Conservation (phyloP, 371 early-diverging fungal species). For the Syncephalastrum sp. region DNA sequence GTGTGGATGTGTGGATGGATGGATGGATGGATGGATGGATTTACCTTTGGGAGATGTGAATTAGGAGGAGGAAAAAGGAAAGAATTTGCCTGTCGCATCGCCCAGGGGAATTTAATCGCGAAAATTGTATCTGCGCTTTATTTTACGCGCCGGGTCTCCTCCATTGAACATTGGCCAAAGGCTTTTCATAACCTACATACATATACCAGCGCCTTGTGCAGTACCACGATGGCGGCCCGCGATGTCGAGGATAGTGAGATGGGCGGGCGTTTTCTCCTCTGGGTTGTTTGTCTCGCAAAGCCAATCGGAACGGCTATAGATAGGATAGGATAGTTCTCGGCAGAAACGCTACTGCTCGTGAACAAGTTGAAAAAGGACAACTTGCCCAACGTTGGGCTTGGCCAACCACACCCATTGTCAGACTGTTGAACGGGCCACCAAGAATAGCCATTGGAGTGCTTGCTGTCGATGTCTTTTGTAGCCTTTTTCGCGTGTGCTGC, state of each 20-base stretch:
- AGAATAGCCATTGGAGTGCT: slow-evolving; percentile 66
- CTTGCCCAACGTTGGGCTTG: slow-evolving; percentile 96
- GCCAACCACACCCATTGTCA: slow-evolving; percentile 95
- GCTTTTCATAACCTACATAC: too few relatives aligned
- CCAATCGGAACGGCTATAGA: slow-evolving; percentile 72
- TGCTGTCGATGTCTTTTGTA: slow-evolving; percentile 52
- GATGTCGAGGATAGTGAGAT: slow-evolving; percentile 86
- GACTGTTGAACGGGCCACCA: slow-evolving; percentile 75
- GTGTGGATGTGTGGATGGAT: slow-evolving; percentile 4
- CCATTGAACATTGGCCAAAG: too few relatives aligned
- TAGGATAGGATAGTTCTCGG: slow-evolving; percentile 83
- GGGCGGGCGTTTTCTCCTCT: slow-evolving; percentile 57
- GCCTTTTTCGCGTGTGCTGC: slow-evolving; percentile 15
- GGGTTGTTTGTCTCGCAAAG: slow-evolving; percentile 72
- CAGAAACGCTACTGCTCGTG: slow-evolving; percentile 80
- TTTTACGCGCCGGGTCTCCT: too few relatives aligned
- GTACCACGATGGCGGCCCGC: slow-evolving; percentile 94
- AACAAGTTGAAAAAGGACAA: slow-evolving; percentile 89
- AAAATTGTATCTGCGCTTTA: background rate
- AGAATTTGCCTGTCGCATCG: background rate
- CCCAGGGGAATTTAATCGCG: background rate
- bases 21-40: slow-evolving; percentile 4
- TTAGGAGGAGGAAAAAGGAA: background rate
- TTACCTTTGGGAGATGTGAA: slow-evolving; percentile 6
- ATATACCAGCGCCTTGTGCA: slow-evolving; percentile 65